phyloP scores from a whole-genome alignment of 2,329 filamentous ascomycete species.

The Zasmidium cellare region DNA sequence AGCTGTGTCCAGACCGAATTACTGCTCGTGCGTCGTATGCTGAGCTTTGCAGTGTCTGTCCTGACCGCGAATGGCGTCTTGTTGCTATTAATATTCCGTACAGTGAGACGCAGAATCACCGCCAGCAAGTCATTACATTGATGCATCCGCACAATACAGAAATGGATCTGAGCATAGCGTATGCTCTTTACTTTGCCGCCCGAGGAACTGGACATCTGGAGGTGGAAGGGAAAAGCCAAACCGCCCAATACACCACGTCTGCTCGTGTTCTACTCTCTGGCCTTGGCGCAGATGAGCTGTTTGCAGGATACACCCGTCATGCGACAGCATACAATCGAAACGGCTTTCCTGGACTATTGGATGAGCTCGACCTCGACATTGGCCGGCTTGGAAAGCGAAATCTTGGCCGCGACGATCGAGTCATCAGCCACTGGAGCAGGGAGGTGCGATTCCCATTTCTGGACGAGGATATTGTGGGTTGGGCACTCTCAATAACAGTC shows the following conservation, averaged over 20 bases:
- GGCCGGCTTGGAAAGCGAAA: constrained; percentile 88
- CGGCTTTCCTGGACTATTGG: constrained; percentile 70
- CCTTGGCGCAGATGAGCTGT: constrained; percentile 92
- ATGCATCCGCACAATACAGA: constrained; percentile 96
- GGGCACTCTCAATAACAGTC: constrained; percentile 72
- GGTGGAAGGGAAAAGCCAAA: not conserved
- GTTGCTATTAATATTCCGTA: constrained; percentile 84
- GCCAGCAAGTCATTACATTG: constrained; percentile 68
- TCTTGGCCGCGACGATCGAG: constrained; percentile 87
- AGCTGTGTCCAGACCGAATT: constrained; percentile 84
- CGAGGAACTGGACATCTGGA: constrained; percentile 57
- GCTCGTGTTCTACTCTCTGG: constrained; percentile 88
- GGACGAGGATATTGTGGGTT: constrained; percentile 81
- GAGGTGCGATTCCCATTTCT: constrained; percentile 90
- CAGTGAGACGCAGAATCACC: constrained; percentile 67
- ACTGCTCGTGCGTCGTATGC: constrained; percentile 78
- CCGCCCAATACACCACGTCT: constrained; percentile 59
- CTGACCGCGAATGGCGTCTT: constrained; percentile 76
- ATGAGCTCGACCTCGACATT: constrained; percentile 85
- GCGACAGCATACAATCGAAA: constrained; percentile 69
- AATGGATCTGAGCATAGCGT: constrained; percentile 96
- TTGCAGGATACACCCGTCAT: constrained; percentile 89
- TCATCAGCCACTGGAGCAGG: constrained; percentile 83
- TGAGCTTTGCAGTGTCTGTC: constrained; percentile 72
- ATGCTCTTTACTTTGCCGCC: constrained; percentile 91